Evolutionary conservation across 1,139 yeast genomes (phyloP).

Genomic region (Casaregolazyma suthepensis): DNA sequence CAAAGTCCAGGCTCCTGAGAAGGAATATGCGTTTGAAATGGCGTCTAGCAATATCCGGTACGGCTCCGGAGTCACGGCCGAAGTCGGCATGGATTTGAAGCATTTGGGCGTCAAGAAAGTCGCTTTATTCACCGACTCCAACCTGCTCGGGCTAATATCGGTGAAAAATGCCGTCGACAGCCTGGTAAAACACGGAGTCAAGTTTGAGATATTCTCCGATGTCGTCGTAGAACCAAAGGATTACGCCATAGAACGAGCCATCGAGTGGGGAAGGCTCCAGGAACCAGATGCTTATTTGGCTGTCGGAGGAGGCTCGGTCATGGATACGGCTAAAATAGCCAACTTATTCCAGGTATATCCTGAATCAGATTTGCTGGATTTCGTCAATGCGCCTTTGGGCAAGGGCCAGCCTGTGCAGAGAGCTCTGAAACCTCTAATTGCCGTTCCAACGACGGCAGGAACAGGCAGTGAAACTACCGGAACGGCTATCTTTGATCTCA

Average conservation of each 20-base stretch:
- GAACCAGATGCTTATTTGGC: conserved; percentile 37
- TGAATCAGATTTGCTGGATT: conserved; percentile 35
- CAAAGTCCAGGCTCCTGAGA: conserved; percentile 18
- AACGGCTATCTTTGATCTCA: conserved; percentile 37
- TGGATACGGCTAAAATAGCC: conserved; percentile 39
- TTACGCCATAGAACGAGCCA: conserved; percentile 35
- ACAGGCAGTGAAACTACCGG: conserved; percentile 44
- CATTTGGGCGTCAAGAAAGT: conserved; percentile 32
- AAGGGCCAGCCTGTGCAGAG: conserved; percentile 35
- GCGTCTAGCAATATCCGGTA: conserved; percentile 38
- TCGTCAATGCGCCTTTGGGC: conserved; percentile 40
- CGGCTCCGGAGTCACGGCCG: conserved; percentile 37
- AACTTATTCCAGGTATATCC: conserved; percentile 36
- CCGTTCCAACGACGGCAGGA: conserved; percentile 42
- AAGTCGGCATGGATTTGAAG: conserved; percentile 37
- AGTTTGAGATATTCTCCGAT: conserved; percentile 34
- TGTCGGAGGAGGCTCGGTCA: conserved; percentile 40
- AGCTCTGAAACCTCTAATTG: conserved; percentile 36
- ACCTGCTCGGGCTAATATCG: conserved; percentile 28
- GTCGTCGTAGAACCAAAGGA: conserved; percentile 39
- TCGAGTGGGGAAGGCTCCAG: conserved; percentile 33
- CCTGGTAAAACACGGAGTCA: conserved; percentile 33
- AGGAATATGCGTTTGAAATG: conserved; percentile 39
- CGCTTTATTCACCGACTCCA: conserved; percentile 32
- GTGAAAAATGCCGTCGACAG: conserved; percentile 33